Evolutionary conservation across 176 grass and related monocot species (phyloP).

Genomic region (Pontederia crassipes): DNA sequence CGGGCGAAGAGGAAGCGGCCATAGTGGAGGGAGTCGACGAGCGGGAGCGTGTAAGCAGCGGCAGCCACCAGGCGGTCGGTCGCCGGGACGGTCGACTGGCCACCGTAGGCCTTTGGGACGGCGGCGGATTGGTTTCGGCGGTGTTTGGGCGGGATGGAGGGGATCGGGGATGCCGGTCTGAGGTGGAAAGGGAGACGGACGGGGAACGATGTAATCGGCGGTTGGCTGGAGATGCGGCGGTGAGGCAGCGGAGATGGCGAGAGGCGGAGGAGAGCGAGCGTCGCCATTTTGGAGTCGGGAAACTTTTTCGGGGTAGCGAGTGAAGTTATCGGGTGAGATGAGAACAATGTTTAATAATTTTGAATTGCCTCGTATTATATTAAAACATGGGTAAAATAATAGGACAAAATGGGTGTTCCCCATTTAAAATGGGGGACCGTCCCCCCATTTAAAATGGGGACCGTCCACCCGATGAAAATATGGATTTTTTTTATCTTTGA

Average conservation of each 20-base stretch:
- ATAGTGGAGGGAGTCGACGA: constrained; percentile 31
- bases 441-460: too few species aligned
- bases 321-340: neutral
- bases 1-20: constrained; percentile 27
- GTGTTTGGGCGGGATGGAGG: neutral
- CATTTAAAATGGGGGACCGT: too few species aligned
- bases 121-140: neutral
- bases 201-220: neutral
- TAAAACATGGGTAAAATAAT: too few species aligned
- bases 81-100: constrained; percentile 9
- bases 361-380: too few species aligned
- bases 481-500: too few species aligned
- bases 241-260: neutral
- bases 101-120: constrained; percentile 10
- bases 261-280: constrained; percentile 27
- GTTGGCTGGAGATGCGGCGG: neutral
- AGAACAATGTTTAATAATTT: too few species aligned
- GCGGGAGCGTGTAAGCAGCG: constrained; percentile 34
- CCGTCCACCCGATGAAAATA: too few species aligned
- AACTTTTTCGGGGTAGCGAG: neutral
- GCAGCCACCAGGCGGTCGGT: constrained; percentile 27
- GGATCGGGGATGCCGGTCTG: constrained; percentile 1
- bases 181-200: neutral
- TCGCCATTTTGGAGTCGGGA: neutral
- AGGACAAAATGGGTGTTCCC: too few species aligned